Evolutionary conservation across 1,284 basidiomycete genomes (phyloP).

Genomic region (Xerocomus amazonicus): DNA sequence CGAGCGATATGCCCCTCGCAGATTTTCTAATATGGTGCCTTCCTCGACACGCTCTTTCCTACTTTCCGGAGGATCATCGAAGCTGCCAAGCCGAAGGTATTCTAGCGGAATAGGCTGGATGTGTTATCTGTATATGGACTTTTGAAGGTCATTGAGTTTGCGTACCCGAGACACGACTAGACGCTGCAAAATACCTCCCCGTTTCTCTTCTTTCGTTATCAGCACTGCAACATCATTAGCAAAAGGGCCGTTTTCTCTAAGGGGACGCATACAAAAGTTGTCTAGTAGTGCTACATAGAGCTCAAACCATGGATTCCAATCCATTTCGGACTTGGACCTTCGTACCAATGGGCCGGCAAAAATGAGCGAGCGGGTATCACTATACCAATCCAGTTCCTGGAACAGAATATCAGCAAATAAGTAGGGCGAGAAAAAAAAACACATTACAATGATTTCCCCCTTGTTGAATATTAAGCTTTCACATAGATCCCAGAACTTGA

Average conservation of each 20-base stretch:
- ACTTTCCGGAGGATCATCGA: conserved; percentile 52
- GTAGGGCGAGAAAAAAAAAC: neutral
- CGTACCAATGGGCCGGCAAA: conserved; percentile 58
- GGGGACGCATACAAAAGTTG: conserved; percentile 57
- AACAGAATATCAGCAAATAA: conserved; percentile 4
- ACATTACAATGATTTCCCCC: conserved; percentile 73
- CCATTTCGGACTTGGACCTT: conserved; percentile 52
- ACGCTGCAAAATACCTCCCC: conserved; percentile 46
- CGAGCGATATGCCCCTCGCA: conserved; percentile 47
- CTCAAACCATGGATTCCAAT: conserved; percentile 64
- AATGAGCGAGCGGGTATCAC: conserved; percentile 67
- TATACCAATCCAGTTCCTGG: conserved; percentile 76
- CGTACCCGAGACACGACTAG: conserved; percentile 63
- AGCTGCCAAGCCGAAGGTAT: conserved; percentile 66
- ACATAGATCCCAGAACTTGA: conserved; percentile 75
- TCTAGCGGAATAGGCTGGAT: conserved; percentile 70
- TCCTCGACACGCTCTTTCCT: conserved; percentile 61
- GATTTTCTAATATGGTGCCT: conserved; percentile 51
- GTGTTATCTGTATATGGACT: conserved; percentile 7
- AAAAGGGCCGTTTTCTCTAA: neutral
- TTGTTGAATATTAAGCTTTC: conserved; percentile 70
- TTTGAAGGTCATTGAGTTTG: conserved; percentile 2
- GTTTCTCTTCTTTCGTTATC: conserved; percentile 57
- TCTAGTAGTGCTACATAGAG: conserved; percentile 68
- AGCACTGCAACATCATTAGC: conserved; percentile 44